phyloP scores from a whole-genome alignment of 768 basidiomycete genomes.

The Psilocybe cyanescens region DNA sequence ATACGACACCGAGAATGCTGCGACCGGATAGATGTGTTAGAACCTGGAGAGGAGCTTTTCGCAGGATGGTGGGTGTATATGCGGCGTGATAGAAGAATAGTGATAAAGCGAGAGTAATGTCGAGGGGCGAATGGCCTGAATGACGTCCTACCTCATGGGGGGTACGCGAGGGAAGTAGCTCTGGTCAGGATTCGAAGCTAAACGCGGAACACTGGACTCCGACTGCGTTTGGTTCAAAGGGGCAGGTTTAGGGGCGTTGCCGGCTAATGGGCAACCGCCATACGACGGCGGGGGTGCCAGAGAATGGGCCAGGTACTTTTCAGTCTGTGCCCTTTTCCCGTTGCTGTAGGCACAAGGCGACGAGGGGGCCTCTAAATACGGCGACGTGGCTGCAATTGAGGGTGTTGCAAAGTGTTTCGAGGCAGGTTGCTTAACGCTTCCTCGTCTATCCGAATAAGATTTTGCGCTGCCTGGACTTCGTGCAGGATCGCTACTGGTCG shows the following conservation, averaged over 20 bases:
- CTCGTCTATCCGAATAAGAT: conserved; percentile 18
- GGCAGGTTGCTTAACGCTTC: conserved; percentile 15
- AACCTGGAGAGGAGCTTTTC: background rate
- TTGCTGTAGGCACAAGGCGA: background rate
- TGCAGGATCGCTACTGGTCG: conserved; percentile 15
- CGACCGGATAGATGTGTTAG: background rate
- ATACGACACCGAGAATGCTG: background rate
- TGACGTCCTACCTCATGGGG: conserved; percentile 2
- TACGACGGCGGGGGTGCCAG: conserved; percentile 21
- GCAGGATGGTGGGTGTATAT: background rate
- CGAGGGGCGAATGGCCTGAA: background rate
- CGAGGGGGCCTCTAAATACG: conserved; percentile 1
- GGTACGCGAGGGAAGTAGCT: conserved; percentile 20
- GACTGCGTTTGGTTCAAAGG: conserved; percentile 22
- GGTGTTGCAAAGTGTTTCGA: conserved; percentile 1
- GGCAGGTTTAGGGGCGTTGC: background rate
- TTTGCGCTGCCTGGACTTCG: conserved; percentile 9
- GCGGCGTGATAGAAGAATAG: background rate
- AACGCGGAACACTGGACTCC: conserved; percentile 16
- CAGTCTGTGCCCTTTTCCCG: background rate
- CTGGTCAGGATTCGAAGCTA: conserved; percentile 6
- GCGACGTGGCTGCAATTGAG: background rate
- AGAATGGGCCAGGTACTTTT: conserved; percentile 18
- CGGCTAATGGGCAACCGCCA: conserved; percentile 13
- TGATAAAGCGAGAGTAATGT: background rate